A percentile compares a stretch with the other conserved stretches of the same genome.
These are phyloP conservation scores for Linnemannia zychae DNA, from an alignment of 192 early-diverging fungal genomes.

Conservation along the genomic window DNA sequence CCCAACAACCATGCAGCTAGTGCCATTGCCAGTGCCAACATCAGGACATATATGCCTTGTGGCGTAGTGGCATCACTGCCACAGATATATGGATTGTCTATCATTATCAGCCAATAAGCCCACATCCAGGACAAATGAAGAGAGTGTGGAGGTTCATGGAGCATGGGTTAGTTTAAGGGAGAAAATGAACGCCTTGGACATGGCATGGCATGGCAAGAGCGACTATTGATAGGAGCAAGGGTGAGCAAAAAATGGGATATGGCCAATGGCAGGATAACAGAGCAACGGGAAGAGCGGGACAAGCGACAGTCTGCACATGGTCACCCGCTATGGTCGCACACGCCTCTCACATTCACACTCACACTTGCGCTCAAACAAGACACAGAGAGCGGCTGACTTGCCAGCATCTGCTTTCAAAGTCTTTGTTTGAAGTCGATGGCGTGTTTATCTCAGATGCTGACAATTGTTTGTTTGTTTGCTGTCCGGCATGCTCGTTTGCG, in stretches of 20 bases:
- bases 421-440: background rate
- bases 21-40: background rate
- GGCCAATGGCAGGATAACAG: background rate
- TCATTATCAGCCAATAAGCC: background rate
- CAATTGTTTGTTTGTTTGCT: background rate
- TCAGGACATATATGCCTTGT: background rate
- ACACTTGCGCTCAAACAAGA: slow-evolving; percentile 2
- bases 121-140: background rate
- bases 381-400: background rate
- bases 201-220: background rate
- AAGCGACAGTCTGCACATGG: slow-evolving; percentile 6
- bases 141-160: background rate
- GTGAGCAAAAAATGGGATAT: background rate
- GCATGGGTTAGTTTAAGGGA: background rate
- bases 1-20: background rate
- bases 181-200: background rate
- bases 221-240: background rate
- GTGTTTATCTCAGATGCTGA: background rate
- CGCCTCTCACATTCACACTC: background rate
- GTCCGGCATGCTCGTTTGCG: background rate
- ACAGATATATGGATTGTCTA: background rate
- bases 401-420: background rate
- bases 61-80: background rate
- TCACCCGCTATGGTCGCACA: slow-evolving; percentile 5
- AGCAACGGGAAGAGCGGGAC: slow-evolving; percentile 14